Conservation (phyloP, 345 rosid genomes). For the Eucalyptus brandiana region DNA sequence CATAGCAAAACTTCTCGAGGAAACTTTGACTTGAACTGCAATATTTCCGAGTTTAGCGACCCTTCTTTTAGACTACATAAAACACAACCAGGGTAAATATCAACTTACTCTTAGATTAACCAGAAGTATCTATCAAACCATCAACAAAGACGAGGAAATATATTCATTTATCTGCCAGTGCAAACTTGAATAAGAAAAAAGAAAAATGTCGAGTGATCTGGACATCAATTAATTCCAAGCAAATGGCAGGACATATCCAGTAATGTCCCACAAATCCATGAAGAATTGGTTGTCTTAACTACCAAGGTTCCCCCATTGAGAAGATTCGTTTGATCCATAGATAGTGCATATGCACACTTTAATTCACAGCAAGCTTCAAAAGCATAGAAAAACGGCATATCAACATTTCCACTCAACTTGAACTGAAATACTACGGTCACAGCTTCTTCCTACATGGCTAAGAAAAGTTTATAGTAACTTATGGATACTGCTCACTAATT, state of each 20-base stretch:
- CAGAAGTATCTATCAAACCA: neutral
- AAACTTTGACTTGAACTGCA: slow-evolving; percentile 90
- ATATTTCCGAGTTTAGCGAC: slow-evolving; percentile 78
- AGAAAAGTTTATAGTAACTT: neutral
- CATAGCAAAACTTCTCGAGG: slow-evolving; percentile 95
- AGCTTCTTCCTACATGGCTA: neutral
- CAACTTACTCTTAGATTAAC: neutral
- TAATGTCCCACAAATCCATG: neutral
- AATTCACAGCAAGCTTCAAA: neutral
- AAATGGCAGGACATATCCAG: neutral
- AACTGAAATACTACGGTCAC: neutral
- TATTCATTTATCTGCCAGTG: neutral
- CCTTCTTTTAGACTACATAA: slow-evolving; percentile 80
- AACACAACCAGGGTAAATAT: neutral
- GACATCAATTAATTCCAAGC: neutral
- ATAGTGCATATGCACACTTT: neutral
- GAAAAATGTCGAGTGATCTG: neutral
- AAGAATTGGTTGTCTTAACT: neutral
- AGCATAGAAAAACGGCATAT: neutral
- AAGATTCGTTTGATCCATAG: neutral
- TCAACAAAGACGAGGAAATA: neutral
- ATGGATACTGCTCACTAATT: neutral
- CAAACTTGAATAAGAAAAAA: neutral
- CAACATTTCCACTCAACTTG: neutral
- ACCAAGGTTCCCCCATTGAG: neutral